Conservation (phyloP, 2,329 filamentous ascomycete species). For the Cadophora gregata region DNA sequence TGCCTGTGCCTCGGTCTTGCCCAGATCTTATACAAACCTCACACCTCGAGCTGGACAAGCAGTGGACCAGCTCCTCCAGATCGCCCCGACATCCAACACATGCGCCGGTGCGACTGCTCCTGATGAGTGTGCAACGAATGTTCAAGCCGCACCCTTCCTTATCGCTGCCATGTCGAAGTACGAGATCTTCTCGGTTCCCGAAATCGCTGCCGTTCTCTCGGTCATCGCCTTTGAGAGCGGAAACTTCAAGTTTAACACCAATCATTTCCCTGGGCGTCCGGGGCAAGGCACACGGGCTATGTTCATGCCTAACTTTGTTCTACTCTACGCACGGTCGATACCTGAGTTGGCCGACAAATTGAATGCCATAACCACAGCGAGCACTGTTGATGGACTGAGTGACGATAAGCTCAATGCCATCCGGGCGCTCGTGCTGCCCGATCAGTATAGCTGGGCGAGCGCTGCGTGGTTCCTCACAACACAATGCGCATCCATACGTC, state of each 20-base stretch:
- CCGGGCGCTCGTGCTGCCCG: conserved; percentile 55
- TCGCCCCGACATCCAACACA: conserved; percentile 54
- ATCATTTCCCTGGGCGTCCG: conserved; percentile 58
- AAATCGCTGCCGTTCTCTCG: conserved; percentile 65
- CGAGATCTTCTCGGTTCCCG: conserved; percentile 54
- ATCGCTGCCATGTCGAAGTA: conserved; percentile 59
- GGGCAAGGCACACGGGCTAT: conserved; percentile 71
- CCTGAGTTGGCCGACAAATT: conserved; percentile 49
- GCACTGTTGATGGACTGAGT: conserved; percentile 41
- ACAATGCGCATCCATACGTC: conserved; percentile 56
- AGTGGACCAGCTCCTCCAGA: conserved; percentile 40
- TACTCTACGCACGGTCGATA: conserved; percentile 57
- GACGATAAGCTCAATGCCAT: conserved; percentile 50
- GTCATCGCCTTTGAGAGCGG: conserved; percentile 66
- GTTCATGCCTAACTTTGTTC: conserved; percentile 62
- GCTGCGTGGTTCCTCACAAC: conserved; percentile 66
- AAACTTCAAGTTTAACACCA: conserved; percentile 66
- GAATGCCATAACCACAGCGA: conserved; percentile 40
- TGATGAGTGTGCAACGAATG: conserved; percentile 59
- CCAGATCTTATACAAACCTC: conserved; percentile 2
- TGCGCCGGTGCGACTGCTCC: conserved; percentile 52
- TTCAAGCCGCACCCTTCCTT: conserved; percentile 57
- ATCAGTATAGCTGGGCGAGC: conserved; percentile 60
- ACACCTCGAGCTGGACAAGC: conserved; percentile 29
- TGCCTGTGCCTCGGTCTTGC: conserved; percentile 12